Percentiles rank a stretch among this genome's conserved stretches.
Conservation (phyloP, 2,329 filamentous ascomycete species). For the Chalara sp. region DNA sequence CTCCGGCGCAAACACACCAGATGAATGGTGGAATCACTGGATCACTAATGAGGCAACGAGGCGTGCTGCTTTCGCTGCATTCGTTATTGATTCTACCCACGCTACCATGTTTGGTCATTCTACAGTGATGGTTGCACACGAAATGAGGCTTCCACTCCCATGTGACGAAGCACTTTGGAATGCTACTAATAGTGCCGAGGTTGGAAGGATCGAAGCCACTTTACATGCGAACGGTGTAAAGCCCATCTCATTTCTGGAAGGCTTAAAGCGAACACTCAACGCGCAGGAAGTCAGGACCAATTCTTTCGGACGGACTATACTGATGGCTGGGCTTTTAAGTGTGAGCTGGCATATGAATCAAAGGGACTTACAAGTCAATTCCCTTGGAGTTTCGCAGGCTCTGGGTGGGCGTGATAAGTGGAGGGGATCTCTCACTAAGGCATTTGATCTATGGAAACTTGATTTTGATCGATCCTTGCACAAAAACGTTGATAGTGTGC, state of each 20-base stretch:
- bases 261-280: slow-evolving; percentile 81
- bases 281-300: slow-evolving; percentile 84
- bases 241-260: slow-evolving; percentile 81
- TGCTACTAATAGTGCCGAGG: slow-evolving; percentile 80
- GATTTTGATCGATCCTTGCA: slow-evolving; percentile 78
- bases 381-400: slow-evolving; percentile 70
- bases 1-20: slow-evolving; percentile 62
- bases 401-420: slow-evolving; percentile 87
- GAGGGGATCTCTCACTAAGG: slow-evolving; percentile 75
- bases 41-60: slow-evolving; percentile 89
- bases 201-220: slow-evolving; percentile 74
- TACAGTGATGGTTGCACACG: slow-evolving; percentile 93
- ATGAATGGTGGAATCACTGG: slow-evolving; percentile 96
- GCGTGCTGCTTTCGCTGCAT: slow-evolving; percentile 85
- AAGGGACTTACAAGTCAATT: slow-evolving; percentile 85
- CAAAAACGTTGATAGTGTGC: slow-evolving; percentile 46
- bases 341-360: slow-evolving; percentile 98
- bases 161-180: slow-evolving; percentile 93
- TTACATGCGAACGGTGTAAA: slow-evolving; percentile 77
- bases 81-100: slow-evolving; percentile 91
- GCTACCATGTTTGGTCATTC: slow-evolving; percentile 98
- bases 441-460: slow-evolving; percentile 89
- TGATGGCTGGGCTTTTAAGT: slow-evolving; percentile 90
- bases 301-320: slow-evolving; percentile 82
- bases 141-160: slow-evolving; percentile 83